phyloP scores from a whole-genome alignment of 352 stramenopile species.

The Aphanomyces invadans region DNA sequence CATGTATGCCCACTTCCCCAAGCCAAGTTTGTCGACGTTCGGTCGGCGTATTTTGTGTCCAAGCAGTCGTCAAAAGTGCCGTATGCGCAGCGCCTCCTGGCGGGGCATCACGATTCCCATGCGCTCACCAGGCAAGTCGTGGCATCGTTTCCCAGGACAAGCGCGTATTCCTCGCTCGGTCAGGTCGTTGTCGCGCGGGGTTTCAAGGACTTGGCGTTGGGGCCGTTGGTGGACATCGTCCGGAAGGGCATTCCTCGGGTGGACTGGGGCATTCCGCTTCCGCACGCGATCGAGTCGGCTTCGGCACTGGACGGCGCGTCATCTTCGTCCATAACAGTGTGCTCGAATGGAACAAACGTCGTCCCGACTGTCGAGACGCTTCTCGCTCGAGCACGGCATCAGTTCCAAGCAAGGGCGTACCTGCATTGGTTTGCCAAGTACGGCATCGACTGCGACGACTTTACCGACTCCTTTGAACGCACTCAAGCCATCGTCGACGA shows the following conservation, averaged over 20 bases:
- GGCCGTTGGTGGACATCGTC: not conserved
- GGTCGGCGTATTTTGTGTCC: constrained; percentile 27
- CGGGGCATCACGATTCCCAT: not conserved
- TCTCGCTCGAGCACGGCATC: not conserved
- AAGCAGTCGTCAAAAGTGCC: not conserved
- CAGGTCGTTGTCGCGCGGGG: not conserved
- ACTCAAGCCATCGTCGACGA: not conserved
- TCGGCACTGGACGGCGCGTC: not conserved
- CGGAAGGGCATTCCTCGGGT: not conserved
- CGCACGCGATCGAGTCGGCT: not conserved
- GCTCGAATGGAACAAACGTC: constrained; percentile 21
- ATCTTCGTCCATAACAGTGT: constrained; percentile 3
- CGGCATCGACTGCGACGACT: constrained; percentile 11
- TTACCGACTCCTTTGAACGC: not conserved
- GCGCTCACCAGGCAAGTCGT: constrained; percentile 3
- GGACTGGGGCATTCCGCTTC: not conserved
- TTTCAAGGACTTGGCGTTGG: not conserved
- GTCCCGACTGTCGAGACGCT: not conserved
- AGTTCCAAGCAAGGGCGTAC: constrained; percentile 16
- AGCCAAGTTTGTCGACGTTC: constrained; percentile 61
- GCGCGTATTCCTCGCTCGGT: not conserved
- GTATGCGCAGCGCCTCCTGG: not conserved
- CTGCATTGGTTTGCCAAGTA: constrained; percentile 21
- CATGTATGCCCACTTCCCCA: constrained; percentile 50
- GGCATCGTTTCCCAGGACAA: constrained; percentile 7